Base-by-base conservation (phyloP, 208 protist species). In the Crithidia acanthocephali region DNA sequence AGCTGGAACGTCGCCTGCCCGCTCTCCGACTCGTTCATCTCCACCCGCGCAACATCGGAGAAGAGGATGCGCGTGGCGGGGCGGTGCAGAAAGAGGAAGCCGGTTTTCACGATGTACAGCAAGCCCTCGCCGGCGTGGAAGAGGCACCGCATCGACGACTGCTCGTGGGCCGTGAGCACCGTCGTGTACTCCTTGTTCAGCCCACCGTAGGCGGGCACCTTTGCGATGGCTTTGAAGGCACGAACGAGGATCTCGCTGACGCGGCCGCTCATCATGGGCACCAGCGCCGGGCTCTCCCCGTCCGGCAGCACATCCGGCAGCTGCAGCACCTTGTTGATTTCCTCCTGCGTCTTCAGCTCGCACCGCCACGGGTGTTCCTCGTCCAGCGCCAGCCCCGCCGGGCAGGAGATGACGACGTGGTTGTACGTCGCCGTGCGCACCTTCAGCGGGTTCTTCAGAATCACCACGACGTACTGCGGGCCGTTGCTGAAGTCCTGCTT, bases 201-300 rank as follows among this genome's bases (percentile, higher is more conserved):
- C 4, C 89, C 92, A 28, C 85, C 80, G 68, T 89, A 88, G 2
- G 87, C 89, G 1, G 85, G 86, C 42, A 92, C 86, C 57, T 86
- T 87, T 9, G 89, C 85, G 33, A 93, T 62, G 2, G 89, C 86
- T 55, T 95, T 95, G 68, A 96, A 83, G 20, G 85, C 74, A 37
- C 85, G 84, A 20, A 88, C 79, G n/a, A 96, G 64, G n/a, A 96
- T 91, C 47, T 93, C 85, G 59, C 92, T 93, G 32, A 96, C 87
- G 28, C 78, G 79, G 22, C 92, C 92, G 44, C 77, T 84, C 84
- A 96, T 95, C 37, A 74, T 76, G 11, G 92, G 92, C 66, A 85
- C 64, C 55, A 96, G 60, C 30, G 56, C 63, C 64, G 75, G 84
- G 27, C 78, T 70, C 42, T 72, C 64, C 6, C 63, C 79, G 28